phyloP scores from a whole-genome alignment of 2,329 filamentous ascomycete species.

The Mycosphaerella sp. region DNA sequence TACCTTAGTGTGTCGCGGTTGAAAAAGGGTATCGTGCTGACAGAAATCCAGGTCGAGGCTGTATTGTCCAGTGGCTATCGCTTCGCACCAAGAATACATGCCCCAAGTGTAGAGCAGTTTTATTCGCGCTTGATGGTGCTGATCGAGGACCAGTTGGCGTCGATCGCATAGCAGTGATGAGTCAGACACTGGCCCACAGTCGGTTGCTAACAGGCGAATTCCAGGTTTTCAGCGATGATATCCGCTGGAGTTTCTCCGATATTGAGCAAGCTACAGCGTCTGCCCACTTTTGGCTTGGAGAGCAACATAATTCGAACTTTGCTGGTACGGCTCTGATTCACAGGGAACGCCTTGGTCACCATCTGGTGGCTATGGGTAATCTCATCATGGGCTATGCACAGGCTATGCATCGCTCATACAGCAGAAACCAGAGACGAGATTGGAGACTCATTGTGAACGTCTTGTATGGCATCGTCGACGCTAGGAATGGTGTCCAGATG shows the following conservation, averaged over 20 bases:
- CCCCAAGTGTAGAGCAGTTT: constrained; percentile 7
- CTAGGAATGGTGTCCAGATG: constrained; percentile 1
- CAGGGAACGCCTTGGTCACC: constrained; percentile 3
- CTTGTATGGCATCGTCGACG: constrained; percentile 11
- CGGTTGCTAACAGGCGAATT: constrained; percentile 10
- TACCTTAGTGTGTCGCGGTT: too few relatives aligned
- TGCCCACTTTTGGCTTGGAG: constrained; percentile 13
- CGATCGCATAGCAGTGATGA: constrained; percentile 5
- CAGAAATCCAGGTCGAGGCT: constrained; percentile 2
- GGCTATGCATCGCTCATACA: constrained; percentile 8
- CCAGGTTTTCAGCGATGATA: constrained; percentile 8
- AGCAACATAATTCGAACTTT: constrained; percentile 6
- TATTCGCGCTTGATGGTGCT: constrained; percentile 10
- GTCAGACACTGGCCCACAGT: constrained; percentile 4
- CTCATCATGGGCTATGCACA: constrained; percentile 10
- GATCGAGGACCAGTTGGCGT: constrained; percentile 6
- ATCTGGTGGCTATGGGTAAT: constrained; percentile 17
- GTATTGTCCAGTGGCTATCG: constrained; percentile 14
- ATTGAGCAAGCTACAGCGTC: constrained; percentile 12
- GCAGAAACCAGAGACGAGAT: not conserved
- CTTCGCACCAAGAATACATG: constrained; percentile 11
- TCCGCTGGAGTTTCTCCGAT: constrained; percentile 4
- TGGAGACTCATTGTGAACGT: constrained; percentile 10
- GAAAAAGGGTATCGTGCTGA: not conserved
- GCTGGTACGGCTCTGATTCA: constrained; percentile 11